Conservation (phyloP, 2,329 filamentous ascomycete species). For the Septoria petroselini region DNA sequence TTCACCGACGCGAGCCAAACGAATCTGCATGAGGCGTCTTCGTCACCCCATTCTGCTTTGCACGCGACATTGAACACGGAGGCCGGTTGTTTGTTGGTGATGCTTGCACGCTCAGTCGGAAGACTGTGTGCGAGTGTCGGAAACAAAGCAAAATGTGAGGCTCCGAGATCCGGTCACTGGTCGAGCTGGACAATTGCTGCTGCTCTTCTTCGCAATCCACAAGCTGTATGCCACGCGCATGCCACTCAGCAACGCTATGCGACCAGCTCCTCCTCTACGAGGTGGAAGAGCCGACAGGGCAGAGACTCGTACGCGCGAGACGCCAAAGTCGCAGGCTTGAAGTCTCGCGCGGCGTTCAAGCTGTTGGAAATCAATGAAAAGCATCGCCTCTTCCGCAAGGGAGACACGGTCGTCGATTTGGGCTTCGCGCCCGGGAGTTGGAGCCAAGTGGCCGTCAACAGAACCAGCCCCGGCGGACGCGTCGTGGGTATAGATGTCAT, state of each 20-base stretch:
- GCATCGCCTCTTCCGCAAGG: constrained; percentile 71
- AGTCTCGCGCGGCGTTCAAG: constrained; percentile 91
- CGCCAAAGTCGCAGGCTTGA: constrained; percentile 75
- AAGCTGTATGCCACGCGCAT: too few relatives aligned
- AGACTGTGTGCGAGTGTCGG: constrained; percentile 7
- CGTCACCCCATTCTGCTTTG: too few relatives aligned
- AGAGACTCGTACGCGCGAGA: constrained; percentile 69
- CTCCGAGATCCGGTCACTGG: not conserved
- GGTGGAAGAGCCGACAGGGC: constrained; percentile 79
- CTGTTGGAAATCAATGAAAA: constrained; percentile 84
- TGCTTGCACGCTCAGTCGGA: constrained; percentile 24
- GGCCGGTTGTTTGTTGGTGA: constrained; percentile 7
- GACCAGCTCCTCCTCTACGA: constrained; percentile 59
- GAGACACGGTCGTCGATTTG: constrained; percentile 86
- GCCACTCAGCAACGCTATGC: constrained; percentile 6
- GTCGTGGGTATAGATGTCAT: constrained; percentile 93
- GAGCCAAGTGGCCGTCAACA: constrained; percentile 75
- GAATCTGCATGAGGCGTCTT: too few relatives aligned
- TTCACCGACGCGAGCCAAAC: too few relatives aligned
- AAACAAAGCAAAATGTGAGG: not conserved
- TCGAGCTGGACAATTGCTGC: not conserved
- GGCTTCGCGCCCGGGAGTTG: constrained; percentile 70
- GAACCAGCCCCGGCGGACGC: constrained; percentile 66
- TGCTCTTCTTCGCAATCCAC: not conserved
- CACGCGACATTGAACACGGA: too few relatives aligned